These are phyloP conservation scores for Carex scoparia DNA, from an alignment of 176 grass and related monocot genomes.

Conservation along the genomic window DNA sequence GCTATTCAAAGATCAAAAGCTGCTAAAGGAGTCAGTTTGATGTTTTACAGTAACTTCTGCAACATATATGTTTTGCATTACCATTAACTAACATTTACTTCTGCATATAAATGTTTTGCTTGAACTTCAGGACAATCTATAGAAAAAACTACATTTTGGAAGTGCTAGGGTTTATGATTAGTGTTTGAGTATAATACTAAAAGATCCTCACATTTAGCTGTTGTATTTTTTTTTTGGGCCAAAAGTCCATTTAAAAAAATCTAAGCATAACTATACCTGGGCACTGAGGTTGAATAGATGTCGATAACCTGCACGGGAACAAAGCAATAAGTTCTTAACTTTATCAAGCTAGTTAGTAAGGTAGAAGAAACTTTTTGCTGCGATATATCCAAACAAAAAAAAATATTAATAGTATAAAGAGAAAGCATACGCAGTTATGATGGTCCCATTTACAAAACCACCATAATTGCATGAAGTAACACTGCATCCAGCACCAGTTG, in stretches of 20 bases:
- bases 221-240: neutral
- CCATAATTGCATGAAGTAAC: slow-evolving; percentile 77
- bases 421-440: slow-evolving; percentile 44
- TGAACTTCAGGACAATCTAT: neutral
- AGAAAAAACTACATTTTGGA: neutral
- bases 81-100: neutral
- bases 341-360: neutral
- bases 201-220: no score
- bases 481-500: slow-evolving; percentile 63
- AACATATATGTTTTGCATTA: neutral
- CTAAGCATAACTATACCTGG: slow-evolving; percentile 37
- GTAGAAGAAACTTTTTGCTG: neutral
- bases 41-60: neutral
- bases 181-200: no score
- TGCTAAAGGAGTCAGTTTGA: neutral
- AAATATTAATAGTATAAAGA: neutral
- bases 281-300: slow-evolving; percentile 55
- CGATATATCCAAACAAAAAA: neutral
- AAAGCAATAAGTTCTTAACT: neutral
- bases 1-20: neutral
- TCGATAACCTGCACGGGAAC: slow-evolving; percentile 45
- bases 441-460: slow-evolving; percentile 67
- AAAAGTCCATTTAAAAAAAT: neutral
- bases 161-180: neutral
- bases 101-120: neutral